A percentile compares a stretch with the other conserved stretches of the same genome.
Conservation (phyloP, 202 grass and related monocot genomes). For the Zizania palustris region DNA sequence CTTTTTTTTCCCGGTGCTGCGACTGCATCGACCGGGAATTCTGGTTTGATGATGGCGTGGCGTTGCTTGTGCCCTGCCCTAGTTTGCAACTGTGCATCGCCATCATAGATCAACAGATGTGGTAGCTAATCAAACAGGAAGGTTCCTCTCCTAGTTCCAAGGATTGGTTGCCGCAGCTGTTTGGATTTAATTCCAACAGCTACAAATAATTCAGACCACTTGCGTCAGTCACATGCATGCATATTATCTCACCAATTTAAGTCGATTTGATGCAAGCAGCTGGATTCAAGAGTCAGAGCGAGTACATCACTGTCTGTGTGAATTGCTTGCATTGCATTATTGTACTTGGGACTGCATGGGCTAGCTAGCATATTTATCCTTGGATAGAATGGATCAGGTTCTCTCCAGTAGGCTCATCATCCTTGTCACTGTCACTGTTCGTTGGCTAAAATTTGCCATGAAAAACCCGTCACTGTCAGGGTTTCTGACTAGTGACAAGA, state of each 20-base stretch:
- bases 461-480: background rate
- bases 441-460: background rate
- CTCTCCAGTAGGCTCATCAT: background rate
- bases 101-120: background rate
- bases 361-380: background rate
- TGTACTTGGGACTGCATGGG: background rate
- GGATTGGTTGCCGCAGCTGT: conserved; percentile 4
- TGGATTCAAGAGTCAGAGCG: conserved; percentile 7
- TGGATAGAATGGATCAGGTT: background rate
- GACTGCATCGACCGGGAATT: no score
- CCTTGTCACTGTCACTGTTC: no score
- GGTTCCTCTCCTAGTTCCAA: conserved; percentile 10
- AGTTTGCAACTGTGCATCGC: background rate
- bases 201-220: conserved; percentile 21
- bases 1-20: no score
- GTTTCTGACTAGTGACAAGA: background rate
- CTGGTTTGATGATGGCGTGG: no score
- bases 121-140: conserved; percentile 7
- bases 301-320: conserved; percentile 1
- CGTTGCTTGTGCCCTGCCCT: background rate
- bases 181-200: conserved; percentile 23
- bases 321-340: background rate
- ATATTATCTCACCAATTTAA: conserved; percentile 10
- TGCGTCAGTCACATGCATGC: background rate
- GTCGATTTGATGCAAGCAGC: background rate